Evolutionary conservation across 805 yeast genomes (phyloP).

Genomic region (Metschnikowia koreensis): DNA sequence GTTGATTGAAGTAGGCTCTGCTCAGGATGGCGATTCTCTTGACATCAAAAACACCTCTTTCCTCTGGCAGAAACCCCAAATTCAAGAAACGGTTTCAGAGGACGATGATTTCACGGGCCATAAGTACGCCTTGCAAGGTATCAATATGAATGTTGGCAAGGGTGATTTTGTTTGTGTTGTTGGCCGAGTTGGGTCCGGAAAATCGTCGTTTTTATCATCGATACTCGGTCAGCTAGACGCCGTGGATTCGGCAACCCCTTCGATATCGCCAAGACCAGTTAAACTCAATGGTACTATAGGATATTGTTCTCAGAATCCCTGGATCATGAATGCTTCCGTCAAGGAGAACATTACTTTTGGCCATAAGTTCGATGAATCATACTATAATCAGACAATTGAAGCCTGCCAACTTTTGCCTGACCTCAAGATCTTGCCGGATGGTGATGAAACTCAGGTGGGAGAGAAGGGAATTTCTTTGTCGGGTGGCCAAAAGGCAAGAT

Average conservation of each 20-base stretch:
- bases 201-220: slow-evolving; percentile 15
- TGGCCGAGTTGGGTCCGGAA: slow-evolving; percentile 19
- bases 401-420: slow-evolving; percentile 40
- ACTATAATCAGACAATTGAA: slow-evolving; percentile 31
- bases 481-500: slow-evolving; percentile 45
- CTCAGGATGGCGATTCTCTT: slow-evolving; percentile 1
- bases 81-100: slow-evolving; percentile 1
- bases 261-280: slow-evolving; percentile 10
- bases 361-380: slow-evolving; percentile 27
- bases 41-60: slow-evolving; percentile 13
- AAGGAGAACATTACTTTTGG: slow-evolving; percentile 42
- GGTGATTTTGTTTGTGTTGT: slow-evolving; percentile 19
- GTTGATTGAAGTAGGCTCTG: slow-evolving; percentile 7
- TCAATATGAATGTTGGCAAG: slow-evolving; percentile 8
- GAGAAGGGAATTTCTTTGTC: slow-evolving; percentile 43
- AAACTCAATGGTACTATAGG: slow-evolving; percentile 35
- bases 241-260: slow-evolving; percentile 7
- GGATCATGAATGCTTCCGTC: slow-evolving; percentile 42
- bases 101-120: slow-evolving; percentile 25
- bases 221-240: slow-evolving; percentile 19
- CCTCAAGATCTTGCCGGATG: slow-evolving; percentile 37
- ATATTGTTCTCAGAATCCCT: slow-evolving; percentile 40
- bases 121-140: slow-evolving; percentile 16
- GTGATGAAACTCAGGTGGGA: slow-evolving; percentile 43
- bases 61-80: slow-evolving; percentile 13